Base-by-base conservation (phyloP, 805 yeast genomes). In the Jamesozyma lodderae region DNA sequence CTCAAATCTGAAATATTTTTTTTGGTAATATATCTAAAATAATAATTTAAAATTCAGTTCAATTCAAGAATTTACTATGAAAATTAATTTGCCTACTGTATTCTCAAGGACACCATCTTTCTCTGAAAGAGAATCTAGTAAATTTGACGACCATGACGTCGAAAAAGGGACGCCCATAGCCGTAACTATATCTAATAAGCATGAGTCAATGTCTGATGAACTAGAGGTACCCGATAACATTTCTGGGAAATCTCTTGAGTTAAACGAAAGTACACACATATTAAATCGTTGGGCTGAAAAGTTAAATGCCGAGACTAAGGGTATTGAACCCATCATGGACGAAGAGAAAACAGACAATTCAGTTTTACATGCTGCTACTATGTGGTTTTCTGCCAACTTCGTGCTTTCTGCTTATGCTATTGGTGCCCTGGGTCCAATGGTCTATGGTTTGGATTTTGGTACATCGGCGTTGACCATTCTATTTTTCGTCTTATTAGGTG, bases 311-410 rank as follows among this genome's bases (percentile, higher is more conserved):
- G 87, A 80, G 59, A 67, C 72, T 19, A 75, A 82, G 53, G 96
- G 96, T 62, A 75, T 87, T 45, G 94, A 85, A 52, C 68, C 80
- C 28, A 73, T 87, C 35, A 76, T 82, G 6, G 94, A 82, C 45
- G 82, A 79, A 31, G 87, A 83, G 59, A 79, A 84, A 55, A 69
- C 31, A 4, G 85, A 79, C 42, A 70, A 68, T 32, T 77, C 83
- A 16, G 55, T 80, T 40, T 64, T 74, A 62, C 73, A 73, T 47
- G 81, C 90, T 24, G 82, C 86, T 32, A 68, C 88, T 36, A 82
- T 87, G 88, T 87, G 95, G 95, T 70, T 81, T 50, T 80, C 92
- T 7, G 94, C 94, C 20, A 86, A 87, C 61, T 67, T 84, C 72
- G 95, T 84, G 40, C 75, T 87, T 52, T 87, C 95, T 18, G 73